phyloP scores from a whole-genome alignment of 768 basidiomycete species.

The Rhodotorula graminis region DNA sequence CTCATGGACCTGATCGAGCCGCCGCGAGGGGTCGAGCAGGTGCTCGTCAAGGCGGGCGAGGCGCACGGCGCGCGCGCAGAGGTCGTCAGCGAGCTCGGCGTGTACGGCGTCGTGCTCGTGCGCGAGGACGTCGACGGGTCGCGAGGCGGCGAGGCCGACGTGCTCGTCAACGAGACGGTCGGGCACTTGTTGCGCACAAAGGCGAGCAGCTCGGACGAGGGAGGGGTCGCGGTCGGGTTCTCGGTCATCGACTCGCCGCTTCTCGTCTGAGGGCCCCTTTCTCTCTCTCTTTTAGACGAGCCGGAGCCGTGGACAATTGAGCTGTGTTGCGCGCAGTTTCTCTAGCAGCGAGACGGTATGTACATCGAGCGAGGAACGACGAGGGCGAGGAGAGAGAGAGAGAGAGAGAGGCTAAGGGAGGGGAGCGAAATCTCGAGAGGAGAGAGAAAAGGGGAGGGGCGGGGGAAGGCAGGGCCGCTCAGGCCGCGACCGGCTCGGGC shows the following conservation, averaged over 20 bases:
- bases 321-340: neutral
- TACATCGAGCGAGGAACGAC: neutral
- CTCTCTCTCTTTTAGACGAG: neutral
- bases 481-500: constrained; percentile 17
- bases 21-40: constrained; percentile 63
- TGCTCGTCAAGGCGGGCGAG: constrained; percentile 69
- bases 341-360: neutral
- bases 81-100: constrained; percentile 82
- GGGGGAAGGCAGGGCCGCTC: neutral
- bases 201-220: constrained; percentile 83
- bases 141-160: constrained; percentile 25
- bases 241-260: constrained; percentile 59
- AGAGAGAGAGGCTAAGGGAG: neutral
- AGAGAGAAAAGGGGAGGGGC: neutral
- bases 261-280: constrained; percentile 12
- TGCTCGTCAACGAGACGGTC: constrained; percentile 59
- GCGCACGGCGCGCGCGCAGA: constrained; percentile 57
- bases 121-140: constrained; percentile 47
- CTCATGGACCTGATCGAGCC: constrained; percentile 89
- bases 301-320: neutral
- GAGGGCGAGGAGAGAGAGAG: neutral
- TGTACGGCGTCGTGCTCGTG: constrained; percentile 85
- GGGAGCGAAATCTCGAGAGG: neutral
- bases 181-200: constrained; percentile 88
- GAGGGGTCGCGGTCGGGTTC: constrained; percentile 79